Evolutionary conservation across 352 stramenopile genomes (phyloP), one percentile per base, ranked within the genome.

Genomic region (Thraustochytrium sp.): DNA sequence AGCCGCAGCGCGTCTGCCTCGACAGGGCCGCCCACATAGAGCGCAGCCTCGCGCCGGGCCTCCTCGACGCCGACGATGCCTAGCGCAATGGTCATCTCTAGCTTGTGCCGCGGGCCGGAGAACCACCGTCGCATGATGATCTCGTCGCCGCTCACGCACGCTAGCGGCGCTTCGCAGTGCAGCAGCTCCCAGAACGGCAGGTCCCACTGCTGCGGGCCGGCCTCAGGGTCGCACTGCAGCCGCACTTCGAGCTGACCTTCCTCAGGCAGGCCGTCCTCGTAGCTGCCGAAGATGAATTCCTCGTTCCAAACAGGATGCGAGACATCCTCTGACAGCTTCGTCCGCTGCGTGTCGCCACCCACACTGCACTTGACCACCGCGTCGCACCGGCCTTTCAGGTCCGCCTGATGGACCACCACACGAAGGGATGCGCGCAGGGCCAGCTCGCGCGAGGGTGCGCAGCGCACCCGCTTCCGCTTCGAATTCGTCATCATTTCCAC

Each of bases 151-250:
- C 29, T 26, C 0, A 54, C 18, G 4, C 36, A 31, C 36, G 31
- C 62, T 16, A n/a, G 9, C 1, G 36, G 16, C 18, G 11, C 38
- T 13, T 75, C 62, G 29, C 48, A 75, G 23, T 54, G 40, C 44
- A 75, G 44, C 18, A 75, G 40, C 31, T 75, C 62, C 62, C 62
- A 75, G 40, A 75, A 75, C 62, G 62, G 62, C 4, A 75, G n/a
- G 31, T 72, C 59, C 59, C 59, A 72, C 59, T 72, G 26, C 8
- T 72, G 59, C 2, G 59, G 59, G 36, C 59, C 59, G 9, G 31
- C 59, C 9, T 44, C 59, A n/a, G 9, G 59, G n/a, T 72, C 59
- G 40, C 59, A 72, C 26, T 42, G 59, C 34, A 72, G 59, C 40
- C 26, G 13, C 9, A 72, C 26, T 16, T 72, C 26, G 9, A 72